Evolutionary conservation across 441 rosid genomes (phyloP).

Genomic region (Populus hybrid): DNA sequence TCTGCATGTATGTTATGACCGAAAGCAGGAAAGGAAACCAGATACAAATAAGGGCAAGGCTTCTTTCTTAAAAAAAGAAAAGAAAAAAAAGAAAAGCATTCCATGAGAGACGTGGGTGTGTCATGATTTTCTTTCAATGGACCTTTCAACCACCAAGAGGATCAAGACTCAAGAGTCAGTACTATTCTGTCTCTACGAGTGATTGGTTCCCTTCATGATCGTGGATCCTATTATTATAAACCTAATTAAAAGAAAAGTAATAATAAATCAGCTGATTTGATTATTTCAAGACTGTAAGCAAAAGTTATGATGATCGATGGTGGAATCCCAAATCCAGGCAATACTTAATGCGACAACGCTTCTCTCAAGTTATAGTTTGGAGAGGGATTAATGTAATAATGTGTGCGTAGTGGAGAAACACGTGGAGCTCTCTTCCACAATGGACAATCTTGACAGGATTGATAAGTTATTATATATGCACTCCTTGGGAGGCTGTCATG

Average conservation of each 20-base stretch:
- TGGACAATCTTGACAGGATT: neutral
- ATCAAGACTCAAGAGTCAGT: neutral
- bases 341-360: neutral
- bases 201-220: neutral
- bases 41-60: no score
- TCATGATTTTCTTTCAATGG: neutral
- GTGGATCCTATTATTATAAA: neutral
- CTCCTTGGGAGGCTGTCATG: neutral
- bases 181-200: neutral
- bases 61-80: no score
- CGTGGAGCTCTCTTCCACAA: constrained; percentile 13
- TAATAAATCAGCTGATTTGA: neutral
- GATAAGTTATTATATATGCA: neutral
- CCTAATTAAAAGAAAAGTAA: neutral
- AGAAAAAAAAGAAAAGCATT: no score
- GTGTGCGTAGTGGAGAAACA: constrained; percentile 26
- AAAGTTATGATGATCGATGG: constrained; percentile 19
- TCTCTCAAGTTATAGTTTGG: no score
- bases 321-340: constrained; percentile 28
- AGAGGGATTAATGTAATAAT: no score
- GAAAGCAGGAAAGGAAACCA: no score
- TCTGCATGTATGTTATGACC: no score
- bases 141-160: constrained; percentile 6
- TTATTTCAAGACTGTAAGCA: neutral
- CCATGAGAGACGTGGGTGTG: neutral